Evolutionary conservation across 768 basidiomycete species (phyloP), one percentile per base, ranked within the genome.

Genomic region (Guyanaporus albipodus): DNA sequence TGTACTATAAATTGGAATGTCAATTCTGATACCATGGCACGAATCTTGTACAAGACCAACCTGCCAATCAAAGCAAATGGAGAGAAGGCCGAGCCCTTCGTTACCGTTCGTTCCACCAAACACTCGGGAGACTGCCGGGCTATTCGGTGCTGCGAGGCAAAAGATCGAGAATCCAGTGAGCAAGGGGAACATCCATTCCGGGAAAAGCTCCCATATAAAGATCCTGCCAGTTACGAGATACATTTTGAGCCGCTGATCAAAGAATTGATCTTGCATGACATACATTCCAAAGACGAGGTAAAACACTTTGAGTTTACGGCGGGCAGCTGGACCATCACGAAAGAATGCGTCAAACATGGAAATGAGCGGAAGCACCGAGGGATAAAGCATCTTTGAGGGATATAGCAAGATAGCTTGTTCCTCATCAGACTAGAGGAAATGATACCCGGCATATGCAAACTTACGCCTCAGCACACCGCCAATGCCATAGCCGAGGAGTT

Each of bases 61-160:
- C 66, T 80, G 78, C 81, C 82, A 84, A 55, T 85, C 82, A 14
- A 84, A 64, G 50, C 71, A 80, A 31, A 83, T 58, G 2, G 81
- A 73, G 37, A 84, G 74, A 40, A 77, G 62, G 8, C 80, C 82
- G 33, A 83, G 71, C 8, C 82, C 81, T 60, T 83, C 80, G 43
- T 84, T 82, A 44, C 73, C 81, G 26, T 78, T 74, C 29, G 73
- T 77, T 33, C 82, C 82, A 42, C 81, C 81, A 54, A 83, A 82
- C 24, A 82, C 66, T 23, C 75, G 70, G 0, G 79, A 75, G 48
- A 82, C 69, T 60, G 70, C 70, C 1, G 75, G 55, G 42, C 68
- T 77, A 15, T 80, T 62, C 33, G 71, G 72, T 38, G 73, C 69
- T 2, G 81, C 73, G 33, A 85, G 71, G 51, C 84, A 86, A 56